Percentiles rank a stretch among this genome's conserved stretches.
phyloP scores from a whole-genome alignment of 1,284 basidiomycete species.

The Crocinoboletus sp. region DNA sequence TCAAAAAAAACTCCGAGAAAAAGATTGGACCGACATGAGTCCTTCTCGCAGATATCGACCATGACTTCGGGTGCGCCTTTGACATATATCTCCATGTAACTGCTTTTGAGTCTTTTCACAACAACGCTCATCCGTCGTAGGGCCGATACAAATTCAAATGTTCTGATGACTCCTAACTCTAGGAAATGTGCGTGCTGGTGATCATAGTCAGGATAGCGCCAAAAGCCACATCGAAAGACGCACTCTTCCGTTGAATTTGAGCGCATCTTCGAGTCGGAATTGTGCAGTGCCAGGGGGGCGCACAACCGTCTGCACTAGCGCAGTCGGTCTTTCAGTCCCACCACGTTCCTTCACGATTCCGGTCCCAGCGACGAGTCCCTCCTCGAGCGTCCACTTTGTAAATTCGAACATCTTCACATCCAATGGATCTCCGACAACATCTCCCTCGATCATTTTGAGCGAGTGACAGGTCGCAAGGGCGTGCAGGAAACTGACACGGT shows the following conservation, averaged over 20 bases:
- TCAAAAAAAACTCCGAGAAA: neutral
- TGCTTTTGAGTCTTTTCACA: constrained; percentile 92
- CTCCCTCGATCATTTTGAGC: constrained; percentile 87
- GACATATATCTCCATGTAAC: constrained; percentile 96
- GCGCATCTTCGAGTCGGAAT: constrained; percentile 90
- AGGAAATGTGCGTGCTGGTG: constrained; percentile 88
- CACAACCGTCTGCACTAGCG: constrained; percentile 96
- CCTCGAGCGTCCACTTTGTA: constrained; percentile 95
- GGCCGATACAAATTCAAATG: constrained; percentile 95
- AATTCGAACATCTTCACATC: constrained; percentile 99
- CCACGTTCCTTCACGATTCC: constrained; percentile 65
- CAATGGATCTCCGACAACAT: constrained; percentile 92
- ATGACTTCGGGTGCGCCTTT: constrained; percentile 99
- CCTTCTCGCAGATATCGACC: constrained; percentile 88
- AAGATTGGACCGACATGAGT: constrained; percentile 65
- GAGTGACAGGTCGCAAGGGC: constrained; percentile 97
- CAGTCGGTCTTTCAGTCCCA: constrained; percentile 71
- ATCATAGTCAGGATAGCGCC: constrained; percentile 6
- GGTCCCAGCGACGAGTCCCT: constrained; percentile 71
- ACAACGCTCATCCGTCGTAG: constrained; percentile 97
- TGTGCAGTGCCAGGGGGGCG: constrained; percentile 88
- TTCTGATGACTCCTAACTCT: constrained; percentile 93
- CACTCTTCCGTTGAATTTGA: constrained; percentile 77
- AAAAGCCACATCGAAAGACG: constrained; percentile 15
- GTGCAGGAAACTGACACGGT: constrained; percentile 83